Conservation (phyloP, 139 green algal species). For the Coelastrella sp. region DNA sequence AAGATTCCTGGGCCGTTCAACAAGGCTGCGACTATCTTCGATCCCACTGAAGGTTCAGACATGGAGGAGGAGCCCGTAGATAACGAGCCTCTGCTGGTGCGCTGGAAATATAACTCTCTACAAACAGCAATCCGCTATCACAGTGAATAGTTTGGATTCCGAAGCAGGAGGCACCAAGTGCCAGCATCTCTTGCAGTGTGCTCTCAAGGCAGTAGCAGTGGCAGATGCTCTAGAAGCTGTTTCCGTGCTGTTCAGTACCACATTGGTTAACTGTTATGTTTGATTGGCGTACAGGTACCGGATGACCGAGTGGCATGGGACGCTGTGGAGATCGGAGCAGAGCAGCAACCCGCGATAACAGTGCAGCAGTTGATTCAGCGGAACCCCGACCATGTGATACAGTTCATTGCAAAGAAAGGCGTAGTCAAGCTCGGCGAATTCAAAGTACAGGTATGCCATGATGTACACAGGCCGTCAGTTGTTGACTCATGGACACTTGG, state of each 20-base stretch:
- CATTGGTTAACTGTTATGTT: neutral
- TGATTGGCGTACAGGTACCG: neutral
- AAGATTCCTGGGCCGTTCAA: neutral
- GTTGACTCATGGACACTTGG: neutral
- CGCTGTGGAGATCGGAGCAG: neutral
- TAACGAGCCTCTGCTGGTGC: conserved; percentile 39
- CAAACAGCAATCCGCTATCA: neutral
- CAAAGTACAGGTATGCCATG: conserved; percentile 37
- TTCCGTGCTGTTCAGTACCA: neutral
- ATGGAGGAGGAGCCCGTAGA: conserved; percentile 32
- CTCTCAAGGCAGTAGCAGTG: too few species aligned
- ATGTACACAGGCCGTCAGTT: neutral
- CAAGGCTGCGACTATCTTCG: conserved; percentile 4
- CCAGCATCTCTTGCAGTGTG: too few species aligned
- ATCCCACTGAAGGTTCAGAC: conserved; percentile 1
- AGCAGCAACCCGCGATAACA: neutral
- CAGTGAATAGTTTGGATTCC: too few species aligned
- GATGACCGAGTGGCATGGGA: conserved; percentile 30
- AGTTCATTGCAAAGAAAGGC: conserved; percentile 31
- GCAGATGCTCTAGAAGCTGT: neutral
- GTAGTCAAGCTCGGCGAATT: conserved; percentile 39
- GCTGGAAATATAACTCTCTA: neutral
- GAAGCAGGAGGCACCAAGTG: too few species aligned
- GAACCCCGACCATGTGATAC: conserved; percentile 40
- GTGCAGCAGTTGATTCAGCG: conserved; percentile 28